Evolutionary conservation across 1,284 basidiomycete species (phyloP), one percentile per base, ranked within the genome.

Genomic region (Xerocomus minutiporus): DNA sequence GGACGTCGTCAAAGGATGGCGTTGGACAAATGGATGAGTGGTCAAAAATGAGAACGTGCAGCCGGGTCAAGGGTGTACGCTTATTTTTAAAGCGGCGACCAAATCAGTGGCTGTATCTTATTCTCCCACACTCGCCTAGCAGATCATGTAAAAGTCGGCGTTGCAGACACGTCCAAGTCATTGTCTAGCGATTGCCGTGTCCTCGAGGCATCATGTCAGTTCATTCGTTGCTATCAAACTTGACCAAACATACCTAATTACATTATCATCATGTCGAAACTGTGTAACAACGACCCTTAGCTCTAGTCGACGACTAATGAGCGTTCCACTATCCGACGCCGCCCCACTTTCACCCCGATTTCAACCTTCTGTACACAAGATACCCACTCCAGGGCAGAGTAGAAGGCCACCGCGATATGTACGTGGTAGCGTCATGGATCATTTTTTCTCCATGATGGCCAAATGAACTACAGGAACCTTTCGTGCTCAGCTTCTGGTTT

Each of bases 371-470:
- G 71, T 74, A 1, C 70, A 78, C 44, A 63, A 76, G 15, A 79
- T 81, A 60, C 79, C 79, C 5, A 68, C 76, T 1, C 72, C 72
- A 12, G 68, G 65, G 7, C 48, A 57, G 31, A 48, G 48, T 13
- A 59, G 65, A 38, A 70, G 70, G 46, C 65, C 73, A 13, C 71
- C 71, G 28, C 72, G 70, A 57, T 80, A 72, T 69, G 80, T 80
- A 51, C n/a, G 76, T 61, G 15, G 5, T 13, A 15, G 29, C 8
- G 13, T 13, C 5, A 26, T 40, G 4, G 5, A 8, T 38, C 12
- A 2, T 43, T 35, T 44, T 38, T 35, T 32, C n/a, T 39, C 26
- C 12, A 26, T 51, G 29, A 38, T 20, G 31, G 45, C 25, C 4
- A 40, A n/a, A 49, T 26, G 11, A 40, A 20, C 8, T 20, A 35